phyloP scores from a whole-genome alignment of 257 asterid genomes.

The Capsicum baccatum region DNA sequence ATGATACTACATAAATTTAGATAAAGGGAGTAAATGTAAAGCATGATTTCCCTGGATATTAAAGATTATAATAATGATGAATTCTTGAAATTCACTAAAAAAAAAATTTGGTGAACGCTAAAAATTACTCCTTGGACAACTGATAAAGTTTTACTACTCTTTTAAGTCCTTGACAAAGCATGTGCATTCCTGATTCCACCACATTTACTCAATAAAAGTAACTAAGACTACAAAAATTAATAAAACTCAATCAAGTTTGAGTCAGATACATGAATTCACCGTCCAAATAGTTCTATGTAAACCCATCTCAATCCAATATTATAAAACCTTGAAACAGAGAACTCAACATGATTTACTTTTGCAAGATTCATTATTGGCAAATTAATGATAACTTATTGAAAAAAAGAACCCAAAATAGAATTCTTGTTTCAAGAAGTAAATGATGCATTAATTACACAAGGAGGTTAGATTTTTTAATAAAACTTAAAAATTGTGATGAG shows the following conservation, averaged over 20 bases:
- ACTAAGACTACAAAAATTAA: background rate
- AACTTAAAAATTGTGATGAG: background rate
- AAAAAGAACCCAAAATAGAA: background rate
- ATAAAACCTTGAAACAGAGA: background rate
- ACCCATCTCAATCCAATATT: background rate
- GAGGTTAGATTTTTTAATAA: background rate
- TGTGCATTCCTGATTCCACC: too few relatives aligned
- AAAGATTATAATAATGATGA: background rate
- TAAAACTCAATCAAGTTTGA: background rate
- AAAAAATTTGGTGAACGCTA: too few relatives aligned
- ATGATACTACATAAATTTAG: background rate
- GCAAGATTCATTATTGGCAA: background rate
- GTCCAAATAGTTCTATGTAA: background rate
- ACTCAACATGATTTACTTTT: background rate
- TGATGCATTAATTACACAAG: slow-evolving; percentile 3
- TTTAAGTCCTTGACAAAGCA: background rate
- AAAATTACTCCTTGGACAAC: background rate
- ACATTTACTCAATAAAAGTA: too few relatives aligned
- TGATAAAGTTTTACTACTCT: background rate
- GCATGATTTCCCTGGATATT: background rate
- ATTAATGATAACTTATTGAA: background rate
- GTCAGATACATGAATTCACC: background rate
- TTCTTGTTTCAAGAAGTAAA: background rate
- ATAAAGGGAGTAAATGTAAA: rapidly evolving
- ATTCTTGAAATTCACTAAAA: slow-evolving; percentile 17